Percentiles rank a stretch among this genome's conserved stretches.
phyloP scores from a whole-genome alignment of 306 rosid genomes.

The Begonia fuchsioides region DNA sequence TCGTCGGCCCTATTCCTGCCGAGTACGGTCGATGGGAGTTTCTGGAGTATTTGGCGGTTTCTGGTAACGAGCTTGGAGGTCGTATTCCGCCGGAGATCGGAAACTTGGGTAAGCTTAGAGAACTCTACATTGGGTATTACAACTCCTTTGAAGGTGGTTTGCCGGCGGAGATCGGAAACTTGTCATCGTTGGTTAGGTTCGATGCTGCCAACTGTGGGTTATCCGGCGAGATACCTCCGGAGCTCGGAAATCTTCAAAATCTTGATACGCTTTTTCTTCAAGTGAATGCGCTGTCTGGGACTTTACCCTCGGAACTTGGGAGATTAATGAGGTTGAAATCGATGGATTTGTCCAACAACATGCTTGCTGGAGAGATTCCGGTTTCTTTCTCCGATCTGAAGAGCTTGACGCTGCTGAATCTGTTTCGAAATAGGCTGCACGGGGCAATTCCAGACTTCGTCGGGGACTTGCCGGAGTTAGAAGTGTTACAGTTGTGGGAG shows the following conservation, averaged over 20 bases:
- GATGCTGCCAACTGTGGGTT: constrained; percentile 79
- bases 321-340: constrained; percentile 54
- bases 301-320: constrained; percentile 64
- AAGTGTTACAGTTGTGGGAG: constrained; percentile 89
- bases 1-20: constrained; percentile 64
- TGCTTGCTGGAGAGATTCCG: constrained; percentile 70
- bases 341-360: constrained; percentile 83
- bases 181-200: constrained; percentile 51
- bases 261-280: constrained; percentile 86
- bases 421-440: constrained; percentile 76
- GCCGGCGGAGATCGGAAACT: constrained; percentile 69
- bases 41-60: constrained; percentile 63
- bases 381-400: constrained; percentile 37
- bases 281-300: constrained; percentile 67
- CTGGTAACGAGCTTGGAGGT: constrained; percentile 73
- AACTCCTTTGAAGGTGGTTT: constrained; percentile 52
- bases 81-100: constrained; percentile 70
- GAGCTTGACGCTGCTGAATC: constrained; percentile 61
- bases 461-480: constrained; percentile 55
- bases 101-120: constrained; percentile 43
- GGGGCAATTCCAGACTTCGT: constrained; percentile 84
- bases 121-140: constrained; percentile 75
- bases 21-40: constrained; percentile 49
- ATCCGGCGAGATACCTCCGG: constrained; percentile 69
- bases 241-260: constrained; percentile 51